Percentiles rank a stretch among this genome's conserved stretches.
Evolutionary conservation across 73 alveolate species (phyloP).

Genomic region (Paramecium bursaria): DNA sequence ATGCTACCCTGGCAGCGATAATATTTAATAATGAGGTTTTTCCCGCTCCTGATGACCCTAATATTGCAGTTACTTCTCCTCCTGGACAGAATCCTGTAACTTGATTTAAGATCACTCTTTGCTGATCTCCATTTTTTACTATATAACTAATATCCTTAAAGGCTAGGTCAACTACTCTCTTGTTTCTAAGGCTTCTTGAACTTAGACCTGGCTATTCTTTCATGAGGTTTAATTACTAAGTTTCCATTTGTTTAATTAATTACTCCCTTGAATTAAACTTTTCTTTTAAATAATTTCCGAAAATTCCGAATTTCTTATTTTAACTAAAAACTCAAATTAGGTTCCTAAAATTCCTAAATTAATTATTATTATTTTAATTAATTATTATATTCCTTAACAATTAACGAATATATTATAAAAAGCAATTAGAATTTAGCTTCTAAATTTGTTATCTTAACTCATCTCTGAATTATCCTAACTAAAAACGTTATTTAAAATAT

Average conservation of each 20-base stretch:
- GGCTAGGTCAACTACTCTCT: constrained; percentile 44
- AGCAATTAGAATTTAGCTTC: no score
- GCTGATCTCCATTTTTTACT: background rate
- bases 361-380: no score
- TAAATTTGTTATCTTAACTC: no score
- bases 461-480: no score
- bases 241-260: constrained; percentile 41
- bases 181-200: constrained; percentile 35
- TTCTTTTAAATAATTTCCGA: no score
- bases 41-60: constrained; percentile 87
- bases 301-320: no score
- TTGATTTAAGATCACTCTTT: constrained; percentile 14
- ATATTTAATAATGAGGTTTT: constrained; percentile 78
- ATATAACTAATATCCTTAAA: constrained; percentile 21
- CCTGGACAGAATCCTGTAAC: constrained; percentile 28
- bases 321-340: no score
- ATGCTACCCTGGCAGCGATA: constrained; percentile 49
- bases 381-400: no score
- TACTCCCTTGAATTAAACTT: constrained; percentile 6
- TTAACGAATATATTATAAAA: no score
- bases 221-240: background rate
- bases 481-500: no score
- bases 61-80: constrained; percentile 50
- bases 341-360: no score
- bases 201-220: constrained; percentile 40